These are phyloP conservation scores for Phaeoacremonium minimum DNA, from an alignment of 2,329 filamentous ascomycete genomes.

Conservation along the genomic window DNA sequence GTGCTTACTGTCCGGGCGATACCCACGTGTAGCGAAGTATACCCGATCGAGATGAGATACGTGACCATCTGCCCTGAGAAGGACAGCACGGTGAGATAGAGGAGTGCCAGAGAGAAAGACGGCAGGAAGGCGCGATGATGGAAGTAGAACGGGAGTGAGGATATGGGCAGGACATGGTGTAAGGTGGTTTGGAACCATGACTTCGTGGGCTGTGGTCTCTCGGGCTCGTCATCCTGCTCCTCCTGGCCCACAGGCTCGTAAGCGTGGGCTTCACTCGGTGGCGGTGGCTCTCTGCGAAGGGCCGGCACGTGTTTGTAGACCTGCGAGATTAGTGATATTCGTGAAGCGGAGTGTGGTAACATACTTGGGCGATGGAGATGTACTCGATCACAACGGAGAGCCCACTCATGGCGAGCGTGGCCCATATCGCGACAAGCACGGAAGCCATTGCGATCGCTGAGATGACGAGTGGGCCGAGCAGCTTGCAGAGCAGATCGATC, in stretches of 20 bases:
- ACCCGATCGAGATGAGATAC: slow-evolving; percentile 52
- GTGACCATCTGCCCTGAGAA: slow-evolving; percentile 62
- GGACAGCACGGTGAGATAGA: slow-evolving; percentile 58
- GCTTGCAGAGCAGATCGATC: slow-evolving; percentile 56
- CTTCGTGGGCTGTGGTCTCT: no score
- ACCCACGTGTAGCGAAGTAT: slow-evolving; percentile 47
- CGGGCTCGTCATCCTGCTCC: background rate
- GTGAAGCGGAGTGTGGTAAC: no score
- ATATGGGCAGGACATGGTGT: slow-evolving; percentile 15
- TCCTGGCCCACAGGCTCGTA: background rate
- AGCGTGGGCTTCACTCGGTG: background rate
- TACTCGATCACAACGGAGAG: slow-evolving; percentile 44
- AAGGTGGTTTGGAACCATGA: background rate
- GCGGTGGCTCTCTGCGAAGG: slow-evolving; percentile 7
- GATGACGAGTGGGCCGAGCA: slow-evolving; percentile 47
- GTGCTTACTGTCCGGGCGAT: slow-evolving; percentile 48
- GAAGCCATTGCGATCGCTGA: slow-evolving; percentile 42
- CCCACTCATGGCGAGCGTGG: slow-evolving; percentile 41
- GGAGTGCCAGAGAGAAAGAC: slow-evolving; percentile 53
- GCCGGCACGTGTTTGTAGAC: slow-evolving; percentile 16
- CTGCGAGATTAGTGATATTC: slow-evolving; percentile 3
- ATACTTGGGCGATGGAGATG: slow-evolving; percentile 39
- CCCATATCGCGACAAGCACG: slow-evolving; percentile 37
- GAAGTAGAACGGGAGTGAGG: slow-evolving; percentile 38
- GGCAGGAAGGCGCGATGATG: slow-evolving; percentile 53